phyloP scores from a whole-genome alignment of 306 rosid species.

The Cucumis melo region DNA sequence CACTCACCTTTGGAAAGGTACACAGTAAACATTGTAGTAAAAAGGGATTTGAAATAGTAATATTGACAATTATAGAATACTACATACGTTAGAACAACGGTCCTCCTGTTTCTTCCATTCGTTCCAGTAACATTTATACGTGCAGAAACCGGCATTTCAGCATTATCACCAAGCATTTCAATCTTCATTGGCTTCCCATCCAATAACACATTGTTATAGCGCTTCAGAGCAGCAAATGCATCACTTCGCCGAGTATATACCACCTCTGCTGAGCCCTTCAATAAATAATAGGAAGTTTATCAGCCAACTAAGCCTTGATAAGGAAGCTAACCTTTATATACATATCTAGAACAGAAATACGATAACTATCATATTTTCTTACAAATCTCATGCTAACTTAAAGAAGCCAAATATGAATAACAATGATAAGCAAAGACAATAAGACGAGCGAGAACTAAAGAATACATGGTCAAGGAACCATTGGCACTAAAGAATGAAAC shows the following conservation, averaged over 20 bases:
- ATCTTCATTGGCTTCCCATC: constrained; percentile 97
- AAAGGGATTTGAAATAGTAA: too few relatives aligned
- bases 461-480: neutral
- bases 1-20: too few relatives aligned
- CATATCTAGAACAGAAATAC: neutral
- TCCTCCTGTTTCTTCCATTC: constrained; percentile 73
- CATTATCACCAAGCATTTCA: constrained; percentile 63
- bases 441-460: neutral
- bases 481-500: neutral
- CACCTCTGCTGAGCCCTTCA: constrained; percentile 95
- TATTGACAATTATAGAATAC: too few relatives aligned
- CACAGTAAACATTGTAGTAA: too few relatives aligned
- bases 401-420: neutral
- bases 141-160: constrained; percentile 57
- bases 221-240: constrained; percentile 85
- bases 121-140: constrained; percentile 75
- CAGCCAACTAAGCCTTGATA: neutral
- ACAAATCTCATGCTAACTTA: neutral
- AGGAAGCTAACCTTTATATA: neutral
- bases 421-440: neutral
- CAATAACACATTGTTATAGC: constrained; percentile 74
- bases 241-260: constrained; percentile 85
- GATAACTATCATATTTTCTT: neutral
- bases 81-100: constrained; percentile 72
- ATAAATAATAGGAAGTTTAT: neutral